These are phyloP conservation scores for Mycena amicta DNA, from an alignment of 768 basidiomycete genomes.

Conservation along the genomic window DNA sequence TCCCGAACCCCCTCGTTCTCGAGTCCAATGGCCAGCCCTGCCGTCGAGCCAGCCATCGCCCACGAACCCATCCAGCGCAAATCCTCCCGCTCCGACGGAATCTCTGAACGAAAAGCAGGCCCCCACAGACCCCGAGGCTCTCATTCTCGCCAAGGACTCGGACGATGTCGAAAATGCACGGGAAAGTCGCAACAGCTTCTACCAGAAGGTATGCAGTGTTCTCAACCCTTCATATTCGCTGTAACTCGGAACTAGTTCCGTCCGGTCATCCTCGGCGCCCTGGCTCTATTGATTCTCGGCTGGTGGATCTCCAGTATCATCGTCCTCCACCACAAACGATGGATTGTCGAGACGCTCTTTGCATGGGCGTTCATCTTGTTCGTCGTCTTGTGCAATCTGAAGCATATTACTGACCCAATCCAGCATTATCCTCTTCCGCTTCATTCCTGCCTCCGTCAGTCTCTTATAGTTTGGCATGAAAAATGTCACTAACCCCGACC, in stretches of 20 bases:
- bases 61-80: constrained; percentile 25
- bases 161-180: constrained; percentile 24
- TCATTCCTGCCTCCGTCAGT: constrained; percentile 76
- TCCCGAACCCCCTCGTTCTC: constrained; percentile 14
- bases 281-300: constrained; percentile 67
- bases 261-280: constrained; percentile 49
- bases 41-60: constrained; percentile 6
- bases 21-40: constrained; percentile 10
- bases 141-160: constrained; percentile 23
- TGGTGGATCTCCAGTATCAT: constrained; percentile 83
- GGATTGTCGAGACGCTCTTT: constrained; percentile 81
- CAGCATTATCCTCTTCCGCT: constrained; percentile 83
- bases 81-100: constrained; percentile 22
- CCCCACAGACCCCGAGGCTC: constrained; percentile 26
- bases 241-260: constrained; percentile 26
- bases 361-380: constrained; percentile 83
- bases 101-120: constrained; percentile 28
- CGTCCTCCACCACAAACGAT: constrained; percentile 68
- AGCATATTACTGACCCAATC: too few species aligned
- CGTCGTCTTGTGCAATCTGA: too few species aligned
- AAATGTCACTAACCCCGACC: too few species aligned
- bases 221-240: background rate
- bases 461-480: too few species aligned
- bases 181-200: constrained; percentile 15
- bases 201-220: constrained; percentile 22